Evolutionary conservation across 2,329 filamentous ascomycete species (phyloP), one percentile per base, ranked within the genome.

Genomic region (Fusarium coicis): DNA sequence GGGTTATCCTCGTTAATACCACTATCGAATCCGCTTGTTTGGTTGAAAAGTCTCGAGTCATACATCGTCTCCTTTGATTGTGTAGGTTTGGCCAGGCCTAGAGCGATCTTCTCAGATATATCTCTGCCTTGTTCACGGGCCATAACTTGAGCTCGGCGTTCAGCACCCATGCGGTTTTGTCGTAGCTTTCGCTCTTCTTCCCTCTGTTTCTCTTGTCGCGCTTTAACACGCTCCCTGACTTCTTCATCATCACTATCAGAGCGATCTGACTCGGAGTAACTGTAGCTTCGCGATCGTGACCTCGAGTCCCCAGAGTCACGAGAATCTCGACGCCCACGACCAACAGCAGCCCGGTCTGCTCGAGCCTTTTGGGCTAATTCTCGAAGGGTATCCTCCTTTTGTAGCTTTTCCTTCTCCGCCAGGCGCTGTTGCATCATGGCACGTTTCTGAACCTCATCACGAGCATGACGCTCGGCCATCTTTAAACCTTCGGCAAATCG

Each of bases 1-100:
- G 92, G 91, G 79, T 99, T 96, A 81, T 99, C 96, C 82, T 99
- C 96, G 82, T 99, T 99, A 87, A 98, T 95, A 1, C 96, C 96
- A 58, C 91, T 89, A 76, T 95, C 92, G 80, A 99, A 97, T 0
- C 96, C 96, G 76, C 93, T 95, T 10, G 91, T 93, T 83, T 97
- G 94, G 83, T 98, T 98, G 84, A 99, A 99, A 36, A 99, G 84
- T 44, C 96, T 89, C 5, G 95, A 97, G 84, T 99, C 96, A 85
- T 97, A 99, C 96, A 98, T 98, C 30, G 93, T 92, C 82, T 99
- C 96, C 62, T 92, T 92, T 56, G 92, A 93, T 80, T 96, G 93
- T 8, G 96, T 98, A 6, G 96, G 96, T 82, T 98, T 99, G 10
- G 96, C 96, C 54, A 98, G 85, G 7, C 96, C 96, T 10, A 99